Evolutionary conservation across 2,329 filamentous ascomycete species (phyloP), one percentile per base, ranked within the genome.

Genomic region (Graphilbum sp.): DNA sequence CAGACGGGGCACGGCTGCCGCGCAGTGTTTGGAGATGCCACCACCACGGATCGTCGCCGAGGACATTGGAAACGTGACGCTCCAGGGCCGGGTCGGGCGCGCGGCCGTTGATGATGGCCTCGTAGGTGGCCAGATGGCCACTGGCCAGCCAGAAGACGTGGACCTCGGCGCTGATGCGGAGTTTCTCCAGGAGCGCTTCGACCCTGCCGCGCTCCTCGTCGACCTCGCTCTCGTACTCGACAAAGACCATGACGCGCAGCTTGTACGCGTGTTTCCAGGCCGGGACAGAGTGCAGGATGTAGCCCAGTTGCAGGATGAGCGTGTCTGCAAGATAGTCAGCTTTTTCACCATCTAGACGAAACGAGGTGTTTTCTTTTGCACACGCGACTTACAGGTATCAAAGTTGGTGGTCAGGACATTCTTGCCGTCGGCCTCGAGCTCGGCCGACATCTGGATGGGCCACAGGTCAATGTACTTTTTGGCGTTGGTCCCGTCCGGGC

Each of bases 361-460:
- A n/a, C n/a, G n/a, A n/a, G n/a, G n/a, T n/a, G n/a, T n/a, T n/a
- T n/a, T n/a, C n/a, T n/a, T n/a, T n/a, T n/a, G n/a, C n/a, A n/a
- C n/a, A n/a, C n/a, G n/a, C n/a, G n/a, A 56, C 70, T 57, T 73
- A 67, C 86, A 92, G 0, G 85, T 93, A 54, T 93, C 85, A 53
- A 93, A 92, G 47, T 93, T 93, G 0, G 82, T 90, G 0, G 85
- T 92, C 39, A 88, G 56, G 6, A 90, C 66, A 45, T 67, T 75
- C 50, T 74, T 71, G 1, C 67, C 68, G 45, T 79, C 75, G 1
- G 78, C 64, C 1, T 74, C 71, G 25, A 90, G 71, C 49, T 88
- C 82, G 1, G 84, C 84, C 6, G 84, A 88, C 83, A 93, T 93
- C 47, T 93, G 86, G 38, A 93, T 90, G 0, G 85, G 85, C 85